Evolutionary conservation across 805 yeast species (phyloP).

Genomic region (Jamesozyma gamospora): DNA sequence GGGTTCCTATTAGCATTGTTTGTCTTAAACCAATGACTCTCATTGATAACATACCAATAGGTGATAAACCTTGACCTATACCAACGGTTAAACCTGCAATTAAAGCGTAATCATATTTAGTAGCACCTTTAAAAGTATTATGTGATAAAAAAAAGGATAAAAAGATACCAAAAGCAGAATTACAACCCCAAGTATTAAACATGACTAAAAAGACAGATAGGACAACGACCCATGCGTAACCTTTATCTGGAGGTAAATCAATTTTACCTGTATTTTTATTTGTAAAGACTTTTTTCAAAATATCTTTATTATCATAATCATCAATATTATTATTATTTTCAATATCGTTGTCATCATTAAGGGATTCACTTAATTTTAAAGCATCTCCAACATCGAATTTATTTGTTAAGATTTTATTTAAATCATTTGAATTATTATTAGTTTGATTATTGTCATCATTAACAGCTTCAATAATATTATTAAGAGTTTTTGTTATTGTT

Average conservation of each 20-base stretch:
- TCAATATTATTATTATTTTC: slow-evolving; percentile 14
- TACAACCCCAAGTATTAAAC: slow-evolving; percentile 66
- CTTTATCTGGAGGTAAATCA: slow-evolving; percentile 49
- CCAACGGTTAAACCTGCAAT: slow-evolving; percentile 58
- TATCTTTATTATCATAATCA: slow-evolving; percentile 3
- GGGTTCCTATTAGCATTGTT: slow-evolving; percentile 41
- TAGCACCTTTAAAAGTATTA: slow-evolving; percentile 43
- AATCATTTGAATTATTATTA: slow-evolving; percentile 3
- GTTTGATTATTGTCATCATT: slow-evolving; percentile 20
- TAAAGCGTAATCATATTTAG: slow-evolving; percentile 49
- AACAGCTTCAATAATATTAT: slow-evolving; percentile 13
- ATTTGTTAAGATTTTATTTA: slow-evolving; percentile 14
- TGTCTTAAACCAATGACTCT: slow-evolving; percentile 41
- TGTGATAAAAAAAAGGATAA: slow-evolving; percentile 46
- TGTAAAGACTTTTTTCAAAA: slow-evolving; percentile 28
- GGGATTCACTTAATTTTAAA: slow-evolving; percentile 20
- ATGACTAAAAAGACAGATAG: slow-evolving; percentile 41
- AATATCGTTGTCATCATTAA: slow-evolving; percentile 30
- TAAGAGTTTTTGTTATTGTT: slow-evolving; percentile 12
- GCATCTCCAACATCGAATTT: slow-evolving; percentile 28
- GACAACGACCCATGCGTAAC: slow-evolving; percentile 58
- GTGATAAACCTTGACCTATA: slow-evolving; percentile 49
- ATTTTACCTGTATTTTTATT: slow-evolving; percentile 28
- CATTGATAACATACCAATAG: slow-evolving; percentile 41
- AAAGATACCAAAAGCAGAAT: slow-evolving; percentile 54